These are phyloP conservation scores for Alternaria gaisen DNA, from an alignment of 2,329 filamentous ascomycete genomes.

Conservation along the genomic window DNA sequence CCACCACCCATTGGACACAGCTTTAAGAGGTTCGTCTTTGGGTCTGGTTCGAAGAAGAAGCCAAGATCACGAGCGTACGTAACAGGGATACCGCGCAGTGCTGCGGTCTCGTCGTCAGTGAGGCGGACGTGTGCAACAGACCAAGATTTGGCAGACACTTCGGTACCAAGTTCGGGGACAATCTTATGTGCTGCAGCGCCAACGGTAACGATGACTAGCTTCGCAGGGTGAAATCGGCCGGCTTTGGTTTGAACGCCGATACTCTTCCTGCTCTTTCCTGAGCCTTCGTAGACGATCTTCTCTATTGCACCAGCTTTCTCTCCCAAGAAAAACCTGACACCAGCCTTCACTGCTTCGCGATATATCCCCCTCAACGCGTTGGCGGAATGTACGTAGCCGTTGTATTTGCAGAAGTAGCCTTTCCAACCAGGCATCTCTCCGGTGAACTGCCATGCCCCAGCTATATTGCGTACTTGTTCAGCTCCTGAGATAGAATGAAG, in stretches of 20 bases:
- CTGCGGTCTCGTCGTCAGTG: conserved; percentile 62
- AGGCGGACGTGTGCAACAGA: conserved; percentile 68
- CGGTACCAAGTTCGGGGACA: conserved; percentile 59
- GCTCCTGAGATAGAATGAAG: conserved; percentile 27
- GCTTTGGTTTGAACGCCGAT: conserved; percentile 52
- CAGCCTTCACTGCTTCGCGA: conserved; percentile 53
- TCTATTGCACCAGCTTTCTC: conserved; percentile 50
- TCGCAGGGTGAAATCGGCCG: conserved; percentile 49
- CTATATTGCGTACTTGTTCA: conserved; percentile 55
- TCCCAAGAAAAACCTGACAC: conserved; percentile 57
- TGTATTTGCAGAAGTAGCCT: conserved; percentile 67
- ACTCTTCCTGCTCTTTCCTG: conserved; percentile 33
- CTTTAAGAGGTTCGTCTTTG: conserved; percentile 66
- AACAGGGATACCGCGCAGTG: conserved; percentile 66
- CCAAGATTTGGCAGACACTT: conserved; percentile 66
- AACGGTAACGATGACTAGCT: conserved; percentile 60
- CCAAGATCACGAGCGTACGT: conserved; percentile 69
- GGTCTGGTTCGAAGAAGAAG: conserved; percentile 73
- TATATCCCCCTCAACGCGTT: conserved; percentile 61
- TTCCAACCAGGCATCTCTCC: conserved; percentile 63
- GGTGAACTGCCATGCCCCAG: conserved; percentile 54
- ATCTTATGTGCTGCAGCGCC: conserved; percentile 62
- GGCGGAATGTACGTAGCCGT: conserved; percentile 66
- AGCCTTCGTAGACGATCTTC: conserved; percentile 53
- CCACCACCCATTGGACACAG: conserved; percentile 68